A percentile compares a stretch with the other conserved stretches of the same genome.
Evolutionary conservation across 1,284 basidiomycete genomes (phyloP).

Genomic region (Uromyces viciae-fabae): DNA sequence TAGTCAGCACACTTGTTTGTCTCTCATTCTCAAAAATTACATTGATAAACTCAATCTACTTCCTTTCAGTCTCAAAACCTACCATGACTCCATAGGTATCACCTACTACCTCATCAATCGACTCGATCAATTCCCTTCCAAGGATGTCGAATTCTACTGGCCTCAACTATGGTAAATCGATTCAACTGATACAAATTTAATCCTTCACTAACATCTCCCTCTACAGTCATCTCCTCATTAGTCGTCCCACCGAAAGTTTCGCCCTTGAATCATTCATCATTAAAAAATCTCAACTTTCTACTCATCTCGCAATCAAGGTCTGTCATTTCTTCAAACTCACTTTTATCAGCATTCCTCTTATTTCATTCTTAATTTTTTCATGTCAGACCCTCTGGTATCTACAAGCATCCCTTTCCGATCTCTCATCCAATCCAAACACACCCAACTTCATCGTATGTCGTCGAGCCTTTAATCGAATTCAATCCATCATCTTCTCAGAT

Average conservation of each 20-base stretch:
- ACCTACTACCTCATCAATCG: constrained; percentile 88
- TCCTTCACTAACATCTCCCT: background rate
- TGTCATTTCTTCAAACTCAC: background rate
- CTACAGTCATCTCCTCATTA: constrained; percentile 75
- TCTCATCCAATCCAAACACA: constrained; percentile 63
- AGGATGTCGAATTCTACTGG: constrained; percentile 89
- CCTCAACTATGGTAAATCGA: constrained; percentile 77
- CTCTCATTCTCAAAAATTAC: background rate
- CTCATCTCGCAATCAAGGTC: constrained; percentile 79
- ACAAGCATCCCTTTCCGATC: constrained; percentile 86
- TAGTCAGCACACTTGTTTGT: constrained; percentile 48
- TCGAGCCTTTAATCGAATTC: constrained; percentile 83
- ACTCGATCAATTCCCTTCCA: constrained; percentile 69
- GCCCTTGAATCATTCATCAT: constrained; percentile 88
- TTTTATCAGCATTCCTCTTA: constrained; percentile 52
- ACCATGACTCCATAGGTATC: constrained; percentile 89
- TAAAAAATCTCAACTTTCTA: constrained; percentile 77
- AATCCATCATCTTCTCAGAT: constrained; percentile 95
- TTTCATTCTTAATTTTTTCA: background rate
- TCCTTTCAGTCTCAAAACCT: constrained; percentile 63
- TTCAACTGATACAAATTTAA: background rate
- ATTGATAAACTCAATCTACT: background rate
- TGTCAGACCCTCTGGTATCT: constrained; percentile 90
- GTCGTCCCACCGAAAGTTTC: constrained; percentile 78
- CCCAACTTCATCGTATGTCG: constrained; percentile 86